Evolutionary conservation across 495 filamentous ascomycete species (phyloP).

Genomic region (Talaromyces liani): DNA sequence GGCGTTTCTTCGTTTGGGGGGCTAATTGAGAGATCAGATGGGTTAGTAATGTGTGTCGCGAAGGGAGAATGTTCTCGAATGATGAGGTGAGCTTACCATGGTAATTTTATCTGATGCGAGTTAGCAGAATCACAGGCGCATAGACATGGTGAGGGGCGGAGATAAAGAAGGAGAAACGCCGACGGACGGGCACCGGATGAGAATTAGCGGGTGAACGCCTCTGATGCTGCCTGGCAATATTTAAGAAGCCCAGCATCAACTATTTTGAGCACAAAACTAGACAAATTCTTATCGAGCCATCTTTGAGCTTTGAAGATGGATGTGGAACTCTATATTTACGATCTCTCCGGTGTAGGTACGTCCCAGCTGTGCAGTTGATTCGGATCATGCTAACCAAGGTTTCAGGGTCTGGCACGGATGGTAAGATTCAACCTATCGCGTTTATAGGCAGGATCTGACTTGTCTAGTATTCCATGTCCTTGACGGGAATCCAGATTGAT

Average conservation of each 20-base stretch:
- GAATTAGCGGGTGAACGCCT: not conserved
- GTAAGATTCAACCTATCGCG: conserved; percentile 18
- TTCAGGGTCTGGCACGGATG: conserved; percentile 42
- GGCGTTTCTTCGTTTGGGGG: conserved; percentile 33
- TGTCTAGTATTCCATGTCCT: conserved; percentile 39
- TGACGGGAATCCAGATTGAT: conserved; percentile 68
- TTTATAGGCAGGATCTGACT: conserved; percentile 2
- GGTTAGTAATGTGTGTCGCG: not conserved
- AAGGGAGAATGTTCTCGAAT: not conserved
- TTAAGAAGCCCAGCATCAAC: not conserved
- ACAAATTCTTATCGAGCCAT: too few relatives aligned
- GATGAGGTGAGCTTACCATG: not conserved
- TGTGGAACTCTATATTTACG: conserved; percentile 87
- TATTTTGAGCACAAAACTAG: not conserved
- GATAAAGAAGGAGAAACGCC: not conserved
- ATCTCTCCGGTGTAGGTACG: conserved; percentile 65
- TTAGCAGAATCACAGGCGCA: not conserved
- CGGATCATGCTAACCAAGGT: not conserved
- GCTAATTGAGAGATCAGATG: conserved; percentile 14
- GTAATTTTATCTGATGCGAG: not conserved
- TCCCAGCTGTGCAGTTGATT: not conserved
- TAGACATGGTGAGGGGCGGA: not conserved
- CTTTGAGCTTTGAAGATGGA: conserved; percentile 51
- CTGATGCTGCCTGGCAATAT: not conserved
- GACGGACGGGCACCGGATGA: conserved; percentile 1